Base-by-base conservation (phyloP, 2,329 filamentous ascomycete genomes). In the Fusarium sp. region DNA sequence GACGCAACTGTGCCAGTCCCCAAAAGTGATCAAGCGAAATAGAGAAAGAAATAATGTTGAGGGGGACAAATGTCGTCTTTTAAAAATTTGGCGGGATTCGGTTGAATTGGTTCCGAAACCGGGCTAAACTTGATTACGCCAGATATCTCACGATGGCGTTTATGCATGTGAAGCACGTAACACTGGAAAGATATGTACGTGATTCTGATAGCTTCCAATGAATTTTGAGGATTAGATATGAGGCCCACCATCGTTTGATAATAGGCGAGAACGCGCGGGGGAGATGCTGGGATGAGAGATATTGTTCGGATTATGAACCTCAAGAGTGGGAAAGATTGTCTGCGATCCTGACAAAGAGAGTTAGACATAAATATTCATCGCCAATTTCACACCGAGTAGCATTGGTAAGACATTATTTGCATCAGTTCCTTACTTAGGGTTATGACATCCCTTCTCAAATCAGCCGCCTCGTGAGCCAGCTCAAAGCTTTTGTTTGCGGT, bases 81-180 rank as follows among this genome's bases (percentile, higher is more conserved):
- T 38, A 35, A 58, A 58, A n/a, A 29, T 29, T 52, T 24, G 24
- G 24, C 47, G 24, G 47, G 54, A 29, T 6, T 58, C 54, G 54
- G 54, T 37, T 24, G 16, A 37, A 24, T 37, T 37, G 34, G 54
- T 27, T 58, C 54, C 54, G 54, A 58, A 37, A 58, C 54, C 34
- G 31, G 54, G 16, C 22, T 18, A 58, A 58, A 38, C 29, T 37
- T 34, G 34, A 58, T 58, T 58, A 58, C 54, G 54, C 54, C 54
- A 58, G 31, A 58, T 58, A 20, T 38, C 54, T 58, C 54, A 37
- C 54, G 34, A 58, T 58, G 31, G 34, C 54, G 54, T 58, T 37
- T 24, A 38, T 37, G 22, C 54, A 58, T 37, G 34, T 24, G 54
- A 37, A 58, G 54, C 54, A 58, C 54, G 54, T 58, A 58, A 58